Evolutionary conservation across 345 rosid species (phyloP), one percentile per base, ranked within the genome.

Genomic region (Bruguiera gymnorhiza): DNA sequence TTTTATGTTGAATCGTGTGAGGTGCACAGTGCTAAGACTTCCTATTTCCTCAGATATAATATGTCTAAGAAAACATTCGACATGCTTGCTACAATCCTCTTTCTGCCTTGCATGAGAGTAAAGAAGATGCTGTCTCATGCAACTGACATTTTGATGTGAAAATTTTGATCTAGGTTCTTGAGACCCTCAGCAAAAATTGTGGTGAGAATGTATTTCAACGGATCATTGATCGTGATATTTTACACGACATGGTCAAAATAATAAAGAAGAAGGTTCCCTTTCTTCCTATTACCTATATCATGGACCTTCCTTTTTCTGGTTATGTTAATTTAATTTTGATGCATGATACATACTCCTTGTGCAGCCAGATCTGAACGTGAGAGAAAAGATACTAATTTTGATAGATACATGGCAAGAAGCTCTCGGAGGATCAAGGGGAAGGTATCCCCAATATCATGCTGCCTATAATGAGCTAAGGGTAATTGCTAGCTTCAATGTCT

Each of bases 141-240:
- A 4, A 11, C 5, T 46, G 24, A 29, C 50, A 51, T 52, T 70
- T 62, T 16, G 50, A 43, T 0, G 19, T 43, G 52, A 52, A 50
- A 65, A 60, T 64, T 60, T 81, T 69, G 55, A 78, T 68, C 59
- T 60, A 95, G 99, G 97, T 80, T 50, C 73, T 95, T 91, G 99
- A 95, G 86, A 84, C 99, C 54, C 76, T 95, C 60, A 90, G 96
- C 86, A 95, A 95, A 85, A 95, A 92, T 61, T 95, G 99, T 73
- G 96, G 97, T 3, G 98, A 95, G 69, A 82, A 73, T 75, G 84
- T 95, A 60, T 87, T 86, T 76, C 96, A 87, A 86, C 96, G 78
- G 82, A 95, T 95, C 24, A 79, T 83, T 20, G 99, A 95, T 74
- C 96, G 99, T 46, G 97, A 90, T 72, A 88, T 95, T 75, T 81